Base-by-base conservation (phyloP, 208 protist species). In the Trypanosoma brucei region DNA sequence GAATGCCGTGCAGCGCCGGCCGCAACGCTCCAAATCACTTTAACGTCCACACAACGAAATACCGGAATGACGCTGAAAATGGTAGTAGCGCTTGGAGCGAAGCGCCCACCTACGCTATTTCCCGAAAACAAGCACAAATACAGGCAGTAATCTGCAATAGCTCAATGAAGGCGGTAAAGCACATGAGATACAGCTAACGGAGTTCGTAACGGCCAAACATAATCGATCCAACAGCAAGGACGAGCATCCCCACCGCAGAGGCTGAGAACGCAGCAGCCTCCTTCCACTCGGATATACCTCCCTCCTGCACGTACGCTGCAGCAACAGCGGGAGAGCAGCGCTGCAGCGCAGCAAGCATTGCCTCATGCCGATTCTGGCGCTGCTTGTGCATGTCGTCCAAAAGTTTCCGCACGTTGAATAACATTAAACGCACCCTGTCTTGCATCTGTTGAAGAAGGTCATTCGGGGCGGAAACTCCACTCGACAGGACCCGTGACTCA, bases 171-270 rank as follows among this genome's bases (percentile, higher is more conserved):
- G 6, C 22, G 9, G 30, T 54, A 7, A 33, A n/a, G 31, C 50
- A 54, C 6, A 5, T n/a, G 22, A 11, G 11, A 1, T 3, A 2
- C 3, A 7, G n/a, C 48, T 66, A 66, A 13, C 37, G 13, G 34
- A 67, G 67, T 22, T 46, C 45, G 44, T 66, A 65, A 33, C 37
- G 56, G 5, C 64, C 60, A 46, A 62, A 68, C n/a, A 75, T 9
- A 0, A 68, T 39, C 34, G 65, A 40, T 13, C 48, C 57, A 11
- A 58, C 3, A 13, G 57, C 65, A 3, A 63, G 7, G 14, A 8
- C n/a, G 9, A 70, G 9, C 45, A 70, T 52, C 0, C 48, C 50
- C 2, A 37, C 39, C 14, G 30, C 40, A n/a, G 50, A 8, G 0
- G 54, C 3, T 49, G 48, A 70, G 13, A 70, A 31, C 5, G 51